Evolutionary conservation across 208 protist species (phyloP).

Genomic region (Giardia duodenalis): DNA sequence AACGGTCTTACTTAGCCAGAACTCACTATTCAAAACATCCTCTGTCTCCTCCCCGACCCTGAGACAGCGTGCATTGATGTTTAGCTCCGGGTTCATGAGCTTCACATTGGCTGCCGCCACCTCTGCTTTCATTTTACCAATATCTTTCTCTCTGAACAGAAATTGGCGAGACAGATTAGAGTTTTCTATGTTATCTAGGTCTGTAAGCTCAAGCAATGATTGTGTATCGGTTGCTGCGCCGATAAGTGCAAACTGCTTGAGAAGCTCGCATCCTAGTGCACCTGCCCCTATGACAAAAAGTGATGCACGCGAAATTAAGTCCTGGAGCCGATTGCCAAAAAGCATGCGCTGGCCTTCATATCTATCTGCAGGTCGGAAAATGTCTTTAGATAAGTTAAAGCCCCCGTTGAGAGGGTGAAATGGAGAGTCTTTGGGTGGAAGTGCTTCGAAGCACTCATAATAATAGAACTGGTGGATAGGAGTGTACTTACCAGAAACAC

Average conservation of each 20-base stretch:
- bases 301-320: background rate
- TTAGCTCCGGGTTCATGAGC: constrained; percentile 74
- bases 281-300: constrained; percentile 83
- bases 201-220: constrained; percentile 69
- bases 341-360: constrained; percentile 17
- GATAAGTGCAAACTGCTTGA: constrained; percentile 60
- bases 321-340: background rate
- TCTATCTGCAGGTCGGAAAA: background rate
- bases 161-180: constrained; percentile 97
- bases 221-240: background rate
- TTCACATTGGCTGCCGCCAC: constrained; percentile 66
- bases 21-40: constrained; percentile 72
- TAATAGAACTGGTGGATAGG: constrained; percentile 55
- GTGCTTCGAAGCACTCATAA: constrained; percentile 47
- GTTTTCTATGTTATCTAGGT: constrained; percentile 98
- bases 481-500: constrained; percentile 52
- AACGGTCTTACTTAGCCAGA: constrained; percentile 71
- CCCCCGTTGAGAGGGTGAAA: background rate
- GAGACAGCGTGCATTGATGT: constrained; percentile 46
- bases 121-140: constrained; percentile 75
- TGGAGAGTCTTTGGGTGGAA: constrained; percentile 35
- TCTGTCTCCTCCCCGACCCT: constrained; percentile 80
- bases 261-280: constrained; percentile 89
- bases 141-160: constrained; percentile 83
- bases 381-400: background rate